phyloP scores from a whole-genome alignment of 1,284 basidiomycete genomes.

The Leucoagaricus sp. region DNA sequence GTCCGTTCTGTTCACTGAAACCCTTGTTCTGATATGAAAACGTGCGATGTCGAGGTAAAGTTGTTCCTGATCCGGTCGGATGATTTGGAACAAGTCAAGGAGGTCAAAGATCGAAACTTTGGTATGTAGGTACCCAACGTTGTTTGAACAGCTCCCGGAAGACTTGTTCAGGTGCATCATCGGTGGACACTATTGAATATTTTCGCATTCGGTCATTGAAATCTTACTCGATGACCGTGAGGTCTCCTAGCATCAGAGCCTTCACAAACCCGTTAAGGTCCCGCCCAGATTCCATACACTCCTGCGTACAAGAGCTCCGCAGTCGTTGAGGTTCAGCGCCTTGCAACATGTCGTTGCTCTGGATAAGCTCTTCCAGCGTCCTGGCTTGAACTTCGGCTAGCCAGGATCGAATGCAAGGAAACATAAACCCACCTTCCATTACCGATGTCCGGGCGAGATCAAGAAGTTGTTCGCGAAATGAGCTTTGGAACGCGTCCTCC shows the following conservation, averaged over 20 bases:
- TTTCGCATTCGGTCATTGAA: constrained; percentile 26
- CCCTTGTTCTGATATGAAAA: constrained; percentile 35
- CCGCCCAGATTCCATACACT: constrained; percentile 34
- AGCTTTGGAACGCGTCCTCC: too few species aligned
- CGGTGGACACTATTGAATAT: not conserved
- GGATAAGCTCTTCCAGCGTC: constrained; percentile 28
- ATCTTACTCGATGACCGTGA: constrained; percentile 29
- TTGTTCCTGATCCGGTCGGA: constrained; percentile 23
- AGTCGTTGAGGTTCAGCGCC: constrained; percentile 41
- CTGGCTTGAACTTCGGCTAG: too few species aligned
- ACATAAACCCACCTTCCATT: constrained; percentile 24
- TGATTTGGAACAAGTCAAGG: constrained; percentile 29
- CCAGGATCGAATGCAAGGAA: too few species aligned
- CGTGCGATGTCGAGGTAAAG: constrained; percentile 32
- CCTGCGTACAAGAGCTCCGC: constrained; percentile 34
- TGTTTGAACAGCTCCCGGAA: constrained; percentile 32
- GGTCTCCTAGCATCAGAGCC: constrained; percentile 28
- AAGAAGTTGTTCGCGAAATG: too few species aligned
- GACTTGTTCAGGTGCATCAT: constrained; percentile 19
- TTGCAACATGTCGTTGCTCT: constrained; percentile 33
- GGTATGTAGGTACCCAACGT: constrained; percentile 42
- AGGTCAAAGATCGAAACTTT: constrained; percentile 39
- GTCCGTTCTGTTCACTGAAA: constrained; percentile 40
- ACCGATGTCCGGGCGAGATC: too few species aligned
- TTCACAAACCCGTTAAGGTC: constrained; percentile 37